Conservation (phyloP, 2,329 filamentous ascomycete genomes). For the Xylaria hypoxylon region DNA sequence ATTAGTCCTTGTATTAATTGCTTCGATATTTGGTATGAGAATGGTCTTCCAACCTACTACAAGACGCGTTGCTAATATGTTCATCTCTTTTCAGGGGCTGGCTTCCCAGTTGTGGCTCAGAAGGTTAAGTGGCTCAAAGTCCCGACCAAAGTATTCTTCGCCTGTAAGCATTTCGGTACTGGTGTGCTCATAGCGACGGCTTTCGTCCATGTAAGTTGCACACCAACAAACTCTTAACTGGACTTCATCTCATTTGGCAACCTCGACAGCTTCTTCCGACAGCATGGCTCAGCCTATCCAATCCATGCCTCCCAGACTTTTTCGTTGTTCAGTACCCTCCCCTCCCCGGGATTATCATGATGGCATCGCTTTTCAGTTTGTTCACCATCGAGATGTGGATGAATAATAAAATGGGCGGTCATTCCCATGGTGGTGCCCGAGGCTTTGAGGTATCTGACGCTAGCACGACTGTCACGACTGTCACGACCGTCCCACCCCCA, state of each 20-base stretch:
- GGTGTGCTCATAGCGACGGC: slow-evolving; percentile 79
- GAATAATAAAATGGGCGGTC: slow-evolving; percentile 68
- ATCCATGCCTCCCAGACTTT: slow-evolving; percentile 69
- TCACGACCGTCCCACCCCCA: slow-evolving; percentile 40
- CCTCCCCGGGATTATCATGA: slow-evolving; percentile 74
- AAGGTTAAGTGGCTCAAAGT: slow-evolving; percentile 70
- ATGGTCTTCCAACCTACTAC: not conserved
- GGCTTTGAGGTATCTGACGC: slow-evolving; percentile 52
- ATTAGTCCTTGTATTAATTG: slow-evolving; percentile 55
- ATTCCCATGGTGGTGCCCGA: slow-evolving; percentile 68
- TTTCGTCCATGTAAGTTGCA: slow-evolving; percentile 70
- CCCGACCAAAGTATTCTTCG: slow-evolving; percentile 67
- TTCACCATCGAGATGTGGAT: slow-evolving; percentile 73
- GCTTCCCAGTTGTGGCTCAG: slow-evolving; percentile 65
- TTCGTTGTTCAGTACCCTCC: slow-evolving; percentile 71
- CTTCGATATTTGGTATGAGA: slow-evolving; percentile 54
- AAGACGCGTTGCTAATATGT: slow-evolving; percentile 30
- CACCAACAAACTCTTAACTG: not conserved
- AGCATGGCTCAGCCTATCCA: slow-evolving; percentile 64
- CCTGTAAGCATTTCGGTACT: slow-evolving; percentile 75
- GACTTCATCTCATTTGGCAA: slow-evolving; percentile 1
- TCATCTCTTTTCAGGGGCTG: slow-evolving; percentile 54
- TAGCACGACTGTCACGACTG: slow-evolving; percentile 12
- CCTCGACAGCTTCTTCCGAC: slow-evolving; percentile 65
- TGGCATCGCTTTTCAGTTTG: slow-evolving; percentile 69